phyloP scores from a whole-genome alignment of 768 basidiomycete genomes.

The Leccinum boreale region DNA sequence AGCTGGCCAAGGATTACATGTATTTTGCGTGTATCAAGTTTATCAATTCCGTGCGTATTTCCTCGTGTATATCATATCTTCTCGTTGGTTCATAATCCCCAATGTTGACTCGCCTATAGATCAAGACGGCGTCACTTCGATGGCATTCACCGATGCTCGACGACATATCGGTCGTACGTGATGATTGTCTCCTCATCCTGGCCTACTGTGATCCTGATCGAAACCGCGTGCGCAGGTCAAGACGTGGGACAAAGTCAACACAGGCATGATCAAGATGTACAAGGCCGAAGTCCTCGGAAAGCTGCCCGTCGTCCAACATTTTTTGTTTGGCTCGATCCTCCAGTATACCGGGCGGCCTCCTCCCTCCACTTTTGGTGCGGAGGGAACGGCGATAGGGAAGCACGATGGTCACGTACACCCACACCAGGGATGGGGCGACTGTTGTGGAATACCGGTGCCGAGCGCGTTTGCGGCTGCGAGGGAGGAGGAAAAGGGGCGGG shows the following conservation, averaged over 20 bases:
- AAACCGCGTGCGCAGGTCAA: conserved; percentile 49
- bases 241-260: conserved; percentile 95
- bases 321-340: conserved; percentile 85
- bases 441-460: conserved; percentile 88
- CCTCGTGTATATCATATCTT: not conserved
- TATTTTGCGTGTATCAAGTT: conserved; percentile 95
- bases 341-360: conserved; percentile 59
- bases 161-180: conserved; percentile 81
- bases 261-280: conserved; percentile 98
- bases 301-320: conserved; percentile 94
- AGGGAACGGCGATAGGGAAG: conserved; percentile 4
- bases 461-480: conserved; percentile 73
- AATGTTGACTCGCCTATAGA: conserved; percentile 40
- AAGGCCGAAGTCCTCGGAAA: conserved; percentile 91
- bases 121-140: conserved; percentile 90
- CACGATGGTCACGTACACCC: conserved; percentile 31
- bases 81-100: too few species aligned
- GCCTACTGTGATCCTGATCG: not conserved
- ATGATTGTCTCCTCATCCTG: not conserved
- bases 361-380: conserved; percentile 28
- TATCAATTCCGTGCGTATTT: conserved; percentile 77
- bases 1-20: conserved; percentile 91
- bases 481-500: conserved; percentile 32
- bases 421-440: conserved; percentile 79
- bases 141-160: conserved; percentile 99